A percentile compares a stretch with the other conserved stretches of the same genome.
Evolutionary conservation across 805 yeast species (phyloP).

Genomic region (Maudiozyma barnettii): DNA sequence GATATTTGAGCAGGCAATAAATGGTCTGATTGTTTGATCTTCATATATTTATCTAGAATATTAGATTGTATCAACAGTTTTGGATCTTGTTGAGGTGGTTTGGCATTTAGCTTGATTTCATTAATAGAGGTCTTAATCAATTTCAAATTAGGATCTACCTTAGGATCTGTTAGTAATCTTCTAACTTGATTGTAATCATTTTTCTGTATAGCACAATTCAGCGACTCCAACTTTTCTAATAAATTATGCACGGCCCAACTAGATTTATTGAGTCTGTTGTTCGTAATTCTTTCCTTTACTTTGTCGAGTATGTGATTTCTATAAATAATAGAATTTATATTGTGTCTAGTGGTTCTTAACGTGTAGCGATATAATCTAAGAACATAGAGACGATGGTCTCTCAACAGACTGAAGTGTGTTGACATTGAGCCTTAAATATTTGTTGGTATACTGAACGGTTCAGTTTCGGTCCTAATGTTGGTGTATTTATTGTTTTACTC

Average conservation of each 20-base stretch:
- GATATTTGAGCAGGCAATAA: constrained; percentile 12
- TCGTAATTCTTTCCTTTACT: constrained; percentile 1
- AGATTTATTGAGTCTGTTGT: constrained; percentile 18
- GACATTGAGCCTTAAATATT: not conserved
- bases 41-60: constrained; percentile 14
- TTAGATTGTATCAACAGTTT: constrained; percentile 7
- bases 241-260: constrained; percentile 17
- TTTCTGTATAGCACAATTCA: constrained; percentile 10
- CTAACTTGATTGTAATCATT: constrained; percentile 1
- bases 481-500: too few species aligned
- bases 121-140: not conserved
- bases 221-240: constrained; percentile 8
- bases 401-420: not conserved
- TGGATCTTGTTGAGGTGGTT: constrained; percentile 4
- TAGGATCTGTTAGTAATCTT: not conserved
- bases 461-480: too few species aligned
- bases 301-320: not conserved
- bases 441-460: too few species aligned
- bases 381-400: constrained; percentile 1
- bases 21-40: constrained; percentile 7
- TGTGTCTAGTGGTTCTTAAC: not conserved
- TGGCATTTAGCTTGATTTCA: not conserved
- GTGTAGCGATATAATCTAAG: constrained; percentile 2
- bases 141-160: not conserved
- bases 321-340: not conserved